Base-by-base conservation (phyloP, 305 asterid genomes). In the Solanum hybrid region DNA sequence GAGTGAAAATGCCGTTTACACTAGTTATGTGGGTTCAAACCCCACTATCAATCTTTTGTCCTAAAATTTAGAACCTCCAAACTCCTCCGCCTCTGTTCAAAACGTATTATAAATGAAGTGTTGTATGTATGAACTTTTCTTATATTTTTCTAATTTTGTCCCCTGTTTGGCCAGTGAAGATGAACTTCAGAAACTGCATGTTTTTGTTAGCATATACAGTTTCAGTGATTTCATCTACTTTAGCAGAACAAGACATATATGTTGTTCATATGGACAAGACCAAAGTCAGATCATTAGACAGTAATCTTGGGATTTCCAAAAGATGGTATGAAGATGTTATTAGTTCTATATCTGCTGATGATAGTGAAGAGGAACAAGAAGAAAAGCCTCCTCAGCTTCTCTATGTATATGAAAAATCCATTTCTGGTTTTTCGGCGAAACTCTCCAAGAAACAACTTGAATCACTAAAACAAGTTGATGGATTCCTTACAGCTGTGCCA, bases 401-500 rank as follows among this genome's bases (percentile, higher is more conserved):
- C 16, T 95, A 96, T 11, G 94, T 94, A 26, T 95, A 95, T n/a
- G 97, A 94, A 66, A 93, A 91, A 2, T 90, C 91, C 91, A 26
- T 96, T 56, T 92, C 94, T 12, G 99, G 99, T 9, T 95, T 96
- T 89, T 94, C 96, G 2, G 98, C 94, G 5, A 91, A 89, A 89
- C 97, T 96, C 76, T 90, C 96, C 60, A 56, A 84, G 66, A 38
- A 92, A 69, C 95, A 96, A 42, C 93, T 95, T 0, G 92, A 93
- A 56, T 92, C 92, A 22, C 75, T 96, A n/a, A 89, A 32, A 86
- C 76, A 78, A 26, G 86, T 91, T 3, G 94, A 94, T 66, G 98
- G 98, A 26, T 96, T 96, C 88, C 92, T 96, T 81, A 90, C 93
- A 11, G 94, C 94, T 90, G 91, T 90, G 40, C 86, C 66, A 27